These are phyloP conservation scores for Hygrophila difformis DNA, from an alignment of 257 asterid genomes.

Conservation along the genomic window DNA sequence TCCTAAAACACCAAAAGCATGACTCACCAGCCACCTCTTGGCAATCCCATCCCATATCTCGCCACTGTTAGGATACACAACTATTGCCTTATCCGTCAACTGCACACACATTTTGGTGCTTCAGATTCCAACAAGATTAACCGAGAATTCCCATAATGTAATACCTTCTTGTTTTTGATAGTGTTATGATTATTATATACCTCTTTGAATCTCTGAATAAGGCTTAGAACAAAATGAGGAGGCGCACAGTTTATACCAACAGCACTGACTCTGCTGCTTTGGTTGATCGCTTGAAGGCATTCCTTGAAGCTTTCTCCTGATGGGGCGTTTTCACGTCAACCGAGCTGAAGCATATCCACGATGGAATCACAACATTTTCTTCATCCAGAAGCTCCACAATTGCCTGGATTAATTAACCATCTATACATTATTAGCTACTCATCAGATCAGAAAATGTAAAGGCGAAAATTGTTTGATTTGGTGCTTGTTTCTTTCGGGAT, in stretches of 20 bases:
- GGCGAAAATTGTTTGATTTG: too few relatives aligned
- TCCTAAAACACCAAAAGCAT: background rate
- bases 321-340: conserved; percentile 60
- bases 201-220: conserved; percentile 54
- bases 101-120: conserved; percentile 17
- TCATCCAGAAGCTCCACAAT: conserved; percentile 66
- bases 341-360: conserved; percentile 87
- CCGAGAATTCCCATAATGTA: background rate
- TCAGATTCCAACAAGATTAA: background rate
- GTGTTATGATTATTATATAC: conserved; percentile 32
- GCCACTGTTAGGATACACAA: conserved; percentile 77
- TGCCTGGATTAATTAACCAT: conserved; percentile 64
- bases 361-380: conserved; percentile 53
- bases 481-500: background rate
- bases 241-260: conserved; percentile 85
- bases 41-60: conserved; percentile 77
- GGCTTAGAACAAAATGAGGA: conserved; percentile 64
- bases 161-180: background rate
- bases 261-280: conserved; percentile 43
- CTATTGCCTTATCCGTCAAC: conserved; percentile 56
- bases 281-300: conserved; percentile 39
- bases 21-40: conserved; percentile 67
- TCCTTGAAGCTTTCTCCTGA: conserved; percentile 82
- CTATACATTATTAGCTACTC: too few relatives aligned
- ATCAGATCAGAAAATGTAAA: too few relatives aligned